Percentiles rank a stretch among this genome's conserved stretches.
Conservation (phyloP, 805 yeast species). For the Candida montana region DNA sequence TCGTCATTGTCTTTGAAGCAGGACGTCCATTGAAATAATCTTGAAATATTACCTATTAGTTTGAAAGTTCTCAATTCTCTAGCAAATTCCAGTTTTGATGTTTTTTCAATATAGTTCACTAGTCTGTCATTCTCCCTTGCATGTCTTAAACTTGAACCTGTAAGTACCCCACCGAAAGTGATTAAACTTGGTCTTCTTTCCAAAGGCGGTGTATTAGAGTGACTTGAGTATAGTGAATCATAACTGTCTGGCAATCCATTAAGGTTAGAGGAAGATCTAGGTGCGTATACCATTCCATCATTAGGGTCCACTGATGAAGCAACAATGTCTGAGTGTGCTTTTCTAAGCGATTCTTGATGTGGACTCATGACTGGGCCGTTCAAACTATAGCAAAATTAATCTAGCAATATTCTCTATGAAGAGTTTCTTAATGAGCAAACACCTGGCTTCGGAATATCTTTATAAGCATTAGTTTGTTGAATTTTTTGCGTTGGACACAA, state of each 20-base stretch:
- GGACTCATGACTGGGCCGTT: not conserved
- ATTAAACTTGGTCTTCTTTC: slow-evolving; percentile 18
- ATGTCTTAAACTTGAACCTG: slow-evolving; percentile 17
- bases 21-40: slow-evolving; percentile 38
- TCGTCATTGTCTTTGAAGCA: slow-evolving; percentile 21
- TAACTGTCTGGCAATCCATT: not conserved
- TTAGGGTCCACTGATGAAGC: slow-evolving; percentile 1
- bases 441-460: too few relatives aligned
- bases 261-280: not conserved
- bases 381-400: too few relatives aligned
- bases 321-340: not conserved
- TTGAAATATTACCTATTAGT: slow-evolving; percentile 38
- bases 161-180: slow-evolving; percentile 14
- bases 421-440: too few relatives aligned
- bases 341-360: not conserved
- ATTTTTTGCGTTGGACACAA: too few relatives aligned
- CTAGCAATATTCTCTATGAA: too few relatives aligned
- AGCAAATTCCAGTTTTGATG: slow-evolving; percentile 11
- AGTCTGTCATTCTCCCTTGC: slow-evolving; percentile 19
- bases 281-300: slow-evolving; percentile 1
- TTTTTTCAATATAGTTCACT: slow-evolving; percentile 16
- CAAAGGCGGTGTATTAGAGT: not conserved
- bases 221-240: not conserved
- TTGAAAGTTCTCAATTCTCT: slow-evolving; percentile 41
- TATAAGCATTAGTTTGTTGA: too few relatives aligned